A percentile compares a stretch with the other conserved stretches of the same genome.
Conservation (phyloP, 352 stramenopile species). For the Globisporangium camurandrum region DNA sequence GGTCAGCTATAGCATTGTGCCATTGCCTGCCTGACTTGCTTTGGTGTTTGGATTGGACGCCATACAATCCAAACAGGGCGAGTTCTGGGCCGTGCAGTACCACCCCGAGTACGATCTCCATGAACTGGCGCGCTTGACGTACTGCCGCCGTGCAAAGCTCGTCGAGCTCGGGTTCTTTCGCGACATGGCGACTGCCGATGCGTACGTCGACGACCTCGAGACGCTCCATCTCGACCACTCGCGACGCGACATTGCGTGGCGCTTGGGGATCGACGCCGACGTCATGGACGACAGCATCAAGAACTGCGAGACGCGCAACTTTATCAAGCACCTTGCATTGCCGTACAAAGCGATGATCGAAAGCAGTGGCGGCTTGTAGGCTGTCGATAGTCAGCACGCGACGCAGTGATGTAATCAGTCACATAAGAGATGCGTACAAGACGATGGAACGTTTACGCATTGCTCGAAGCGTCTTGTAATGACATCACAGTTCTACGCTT, state of each 20-base stretch:
- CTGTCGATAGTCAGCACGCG: no score
- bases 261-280: conserved; percentile 64
- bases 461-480: no score
- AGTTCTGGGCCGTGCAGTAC: conserved; percentile 84
- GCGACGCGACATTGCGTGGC: conserved; percentile 75
- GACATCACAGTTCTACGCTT: no score
- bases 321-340: conserved; percentile 77
- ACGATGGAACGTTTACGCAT: neutral
- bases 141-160: conserved; percentile 62
- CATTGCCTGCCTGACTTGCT: neutral
- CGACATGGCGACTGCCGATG: conserved; percentile 56
- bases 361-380: no score
- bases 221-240: conserved; percentile 59
- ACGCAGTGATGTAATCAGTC: no score
- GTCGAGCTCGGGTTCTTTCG: conserved; percentile 64
- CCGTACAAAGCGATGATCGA: no score
- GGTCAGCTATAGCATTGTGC: neutral
- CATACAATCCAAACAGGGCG: conserved; percentile 29
- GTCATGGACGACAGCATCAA: conserved; percentile 77
- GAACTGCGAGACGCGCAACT: conserved; percentile 77
- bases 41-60: neutral
- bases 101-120: conserved; percentile 81
- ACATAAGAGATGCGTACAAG: no score
- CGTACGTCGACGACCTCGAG: conserved; percentile 72
- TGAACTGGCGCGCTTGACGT: conserved; percentile 65